A percentile compares a stretch with the other conserved stretches of the same genome.
phyloP scores from a whole-genome alignment of 768 basidiomycete species.

The Mycena amicta region DNA sequence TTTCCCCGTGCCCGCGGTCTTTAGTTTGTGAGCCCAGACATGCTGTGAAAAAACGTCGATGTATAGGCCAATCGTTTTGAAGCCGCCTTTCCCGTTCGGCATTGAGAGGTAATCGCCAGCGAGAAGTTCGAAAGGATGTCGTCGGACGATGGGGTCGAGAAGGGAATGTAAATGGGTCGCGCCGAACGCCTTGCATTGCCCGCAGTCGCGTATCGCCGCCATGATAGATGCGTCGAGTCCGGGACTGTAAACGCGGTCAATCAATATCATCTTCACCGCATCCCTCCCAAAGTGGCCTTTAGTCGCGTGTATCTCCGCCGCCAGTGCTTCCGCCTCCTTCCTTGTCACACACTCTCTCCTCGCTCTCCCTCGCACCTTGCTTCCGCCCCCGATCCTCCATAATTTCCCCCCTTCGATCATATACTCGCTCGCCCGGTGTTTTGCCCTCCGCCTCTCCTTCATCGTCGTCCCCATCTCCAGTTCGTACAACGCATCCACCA shows the following conservation, averaged over 20 bases:
- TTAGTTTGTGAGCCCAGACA: not conserved
- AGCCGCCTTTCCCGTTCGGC: not conserved
- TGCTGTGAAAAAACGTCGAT: conserved; percentile 2
- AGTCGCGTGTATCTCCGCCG: not conserved
- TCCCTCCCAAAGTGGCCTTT: not conserved
- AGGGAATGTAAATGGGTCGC: not conserved
- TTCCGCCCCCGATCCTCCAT: conserved; percentile 10
- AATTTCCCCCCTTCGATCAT: conserved; percentile 20
- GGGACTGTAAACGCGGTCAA: conserved; percentile 1
- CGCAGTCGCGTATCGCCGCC: conserved; percentile 7
- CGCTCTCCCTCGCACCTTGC: not conserved
- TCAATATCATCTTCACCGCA: not conserved
- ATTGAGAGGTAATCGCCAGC: not conserved
- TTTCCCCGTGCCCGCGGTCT: not conserved
- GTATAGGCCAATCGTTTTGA: conserved; percentile 3
- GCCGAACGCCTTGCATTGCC: not conserved
- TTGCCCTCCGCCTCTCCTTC: not conserved
- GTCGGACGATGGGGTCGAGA: not conserved
- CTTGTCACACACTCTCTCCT: conserved; percentile 8
- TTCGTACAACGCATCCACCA: not conserved
- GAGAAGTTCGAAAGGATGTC: not conserved
- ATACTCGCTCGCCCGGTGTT: conserved; percentile 6
- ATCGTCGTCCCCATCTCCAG: not conserved
- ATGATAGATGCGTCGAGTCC: conserved; percentile 8
- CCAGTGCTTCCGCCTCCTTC: not conserved